Evolutionary conservation across 805 yeast species (phyloP).

Genomic region (Pichia occidentalis): DNA sequence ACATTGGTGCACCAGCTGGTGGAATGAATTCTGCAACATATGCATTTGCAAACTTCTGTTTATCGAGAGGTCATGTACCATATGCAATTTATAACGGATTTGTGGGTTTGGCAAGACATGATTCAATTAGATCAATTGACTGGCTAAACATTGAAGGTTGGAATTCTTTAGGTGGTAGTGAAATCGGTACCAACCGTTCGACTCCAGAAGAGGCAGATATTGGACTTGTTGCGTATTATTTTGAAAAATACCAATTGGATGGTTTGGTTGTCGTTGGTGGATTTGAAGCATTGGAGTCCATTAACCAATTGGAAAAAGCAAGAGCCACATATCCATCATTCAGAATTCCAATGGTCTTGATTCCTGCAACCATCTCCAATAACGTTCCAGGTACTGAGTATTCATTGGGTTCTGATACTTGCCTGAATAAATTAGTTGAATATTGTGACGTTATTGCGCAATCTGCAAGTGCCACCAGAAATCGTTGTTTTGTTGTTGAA

Average conservation of each 20-base stretch:
- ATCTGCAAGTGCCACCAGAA: conserved; percentile 71
- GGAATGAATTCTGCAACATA: conserved; percentile 74
- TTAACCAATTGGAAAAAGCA: conserved; percentile 58
- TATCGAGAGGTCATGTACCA: conserved; percentile 68
- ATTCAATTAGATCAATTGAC: conserved; percentile 47
- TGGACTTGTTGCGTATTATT: conserved; percentile 66
- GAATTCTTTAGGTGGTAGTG: conserved; percentile 73
- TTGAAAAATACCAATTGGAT: conserved; percentile 60
- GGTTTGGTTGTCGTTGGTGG: conserved; percentile 77
- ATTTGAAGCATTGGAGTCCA: conserved; percentile 70
- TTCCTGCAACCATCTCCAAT: conserved; percentile 76
- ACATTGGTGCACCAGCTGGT: conserved; percentile 77
- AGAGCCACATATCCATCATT: conserved; percentile 61
- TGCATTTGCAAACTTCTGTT: conserved; percentile 67
- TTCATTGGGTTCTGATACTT: conserved; percentile 70
- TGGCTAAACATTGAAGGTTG: conserved; percentile 73
- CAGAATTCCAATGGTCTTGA: conserved; percentile 68
- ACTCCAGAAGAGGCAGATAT: conserved; percentile 60
- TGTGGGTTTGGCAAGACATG: conserved; percentile 60
- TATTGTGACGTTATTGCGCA: conserved; percentile 78
- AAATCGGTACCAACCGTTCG: conserved; percentile 71
- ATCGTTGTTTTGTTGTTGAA: conserved; percentile 74
- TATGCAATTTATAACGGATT: conserved; percentile 73
- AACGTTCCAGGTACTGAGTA: conserved; percentile 81
- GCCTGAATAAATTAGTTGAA: conserved; percentile 60